Conservation (phyloP, 2,329 filamentous ascomycete species). For the Nemania diffusa region DNA sequence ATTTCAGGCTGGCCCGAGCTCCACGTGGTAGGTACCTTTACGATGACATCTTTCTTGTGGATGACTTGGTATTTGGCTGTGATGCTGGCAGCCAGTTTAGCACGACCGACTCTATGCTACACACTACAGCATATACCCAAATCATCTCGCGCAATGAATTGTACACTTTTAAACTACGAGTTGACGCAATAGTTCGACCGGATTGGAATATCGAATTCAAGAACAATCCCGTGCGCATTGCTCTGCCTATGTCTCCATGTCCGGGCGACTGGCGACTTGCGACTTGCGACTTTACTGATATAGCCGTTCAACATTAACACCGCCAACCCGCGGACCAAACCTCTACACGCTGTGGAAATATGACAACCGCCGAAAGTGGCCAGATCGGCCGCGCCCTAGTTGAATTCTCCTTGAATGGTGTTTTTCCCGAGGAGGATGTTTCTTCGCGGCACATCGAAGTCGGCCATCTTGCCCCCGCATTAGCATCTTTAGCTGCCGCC, state of each 20-base stretch:
- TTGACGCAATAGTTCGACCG: background rate
- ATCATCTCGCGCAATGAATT: background rate
- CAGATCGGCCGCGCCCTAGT: slow-evolving; percentile 69
- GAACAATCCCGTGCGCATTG: background rate
- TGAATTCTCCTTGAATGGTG: slow-evolving; percentile 64
- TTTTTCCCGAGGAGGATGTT: slow-evolving; percentile 61
- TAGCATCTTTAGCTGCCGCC: slow-evolving; percentile 55
- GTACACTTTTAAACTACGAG: background rate
- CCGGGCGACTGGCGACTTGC: background rate
- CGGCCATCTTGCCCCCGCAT: slow-evolving; percentile 53
- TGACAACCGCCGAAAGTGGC: slow-evolving; percentile 44
- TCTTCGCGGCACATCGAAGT: slow-evolving; percentile 52
- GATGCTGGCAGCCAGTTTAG: too few relatives aligned
- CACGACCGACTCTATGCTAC: background rate
- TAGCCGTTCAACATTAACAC: slow-evolving; percentile 3
- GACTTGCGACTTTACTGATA: background rate
- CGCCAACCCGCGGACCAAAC: background rate
- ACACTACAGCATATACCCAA: background rate
- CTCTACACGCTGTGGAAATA: slow-evolving; percentile 30
- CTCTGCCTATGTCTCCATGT: background rate
- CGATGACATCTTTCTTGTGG: background rate
- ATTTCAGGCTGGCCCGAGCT: background rate
- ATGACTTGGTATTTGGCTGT: background rate
- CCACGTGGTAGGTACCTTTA: background rate
- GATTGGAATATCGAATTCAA: background rate